These are phyloP conservation scores for Fusarium albidum DNA, from an alignment of 2,329 filamentous ascomycete genomes.

Conservation along the genomic window DNA sequence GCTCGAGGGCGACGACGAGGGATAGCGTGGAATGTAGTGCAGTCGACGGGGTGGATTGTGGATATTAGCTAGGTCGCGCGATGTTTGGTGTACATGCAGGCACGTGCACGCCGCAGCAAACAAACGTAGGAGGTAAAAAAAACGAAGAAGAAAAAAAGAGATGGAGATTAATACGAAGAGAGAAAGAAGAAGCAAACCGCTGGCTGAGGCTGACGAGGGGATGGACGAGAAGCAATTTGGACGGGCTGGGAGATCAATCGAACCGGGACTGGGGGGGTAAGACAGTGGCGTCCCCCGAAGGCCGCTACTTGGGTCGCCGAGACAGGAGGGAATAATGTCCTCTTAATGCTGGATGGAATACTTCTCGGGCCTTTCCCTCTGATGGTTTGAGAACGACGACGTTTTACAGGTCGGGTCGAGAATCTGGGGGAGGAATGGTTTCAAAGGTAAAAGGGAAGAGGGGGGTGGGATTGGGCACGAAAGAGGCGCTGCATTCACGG, in stretches of 20 bases:
- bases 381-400: constrained; percentile 16
- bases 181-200: background rate
- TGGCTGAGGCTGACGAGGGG: background rate
- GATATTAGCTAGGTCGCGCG: background rate
- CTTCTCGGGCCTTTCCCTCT: too few species aligned
- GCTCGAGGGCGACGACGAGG: constrained; percentile 52
- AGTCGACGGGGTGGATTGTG: too few species aligned
- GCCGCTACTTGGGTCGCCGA: constrained; percentile 5
- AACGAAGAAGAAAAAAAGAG: background rate
- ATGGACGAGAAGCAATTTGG: constrained; percentile 1
- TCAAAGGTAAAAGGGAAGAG: constrained; percentile 8
- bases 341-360: background rate
- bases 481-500: constrained; percentile 11
- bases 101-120: constrained; percentile 6
- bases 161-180: background rate
- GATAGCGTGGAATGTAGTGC: too few species aligned
- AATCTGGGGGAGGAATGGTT: constrained; percentile 28
- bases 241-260: background rate
- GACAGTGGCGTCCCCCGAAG: constrained; percentile 3
- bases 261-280: background rate
- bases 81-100: background rate
- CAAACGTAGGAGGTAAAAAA: background rate
- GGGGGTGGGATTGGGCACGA: background rate
- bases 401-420: background rate
- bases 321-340: too few species aligned